phyloP scores from a whole-genome alignment of 2,329 filamentous ascomycete genomes.

The Juglanconis juglandina region DNA sequence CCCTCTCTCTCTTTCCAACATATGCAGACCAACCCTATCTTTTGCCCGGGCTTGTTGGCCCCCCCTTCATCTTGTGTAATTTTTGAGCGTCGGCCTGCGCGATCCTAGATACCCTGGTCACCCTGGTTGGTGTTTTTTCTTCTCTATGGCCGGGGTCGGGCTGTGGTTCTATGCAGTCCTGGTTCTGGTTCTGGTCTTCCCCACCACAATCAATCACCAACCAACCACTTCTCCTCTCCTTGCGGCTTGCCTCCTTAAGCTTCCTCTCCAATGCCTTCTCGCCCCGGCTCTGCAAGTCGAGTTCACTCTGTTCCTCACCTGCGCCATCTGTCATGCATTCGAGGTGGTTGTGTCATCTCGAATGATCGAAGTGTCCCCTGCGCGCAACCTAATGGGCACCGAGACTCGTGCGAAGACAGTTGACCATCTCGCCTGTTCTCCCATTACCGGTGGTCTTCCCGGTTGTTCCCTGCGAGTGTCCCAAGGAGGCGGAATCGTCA shows the following conservation, averaged over 20 bases:
- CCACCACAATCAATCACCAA: slow-evolving; percentile 3
- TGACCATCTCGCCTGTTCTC: not conserved
- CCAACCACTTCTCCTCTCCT: not conserved
- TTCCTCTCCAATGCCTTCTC: not conserved
- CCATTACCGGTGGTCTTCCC: not conserved
- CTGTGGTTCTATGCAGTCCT: not conserved
- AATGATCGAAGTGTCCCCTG: not conserved
- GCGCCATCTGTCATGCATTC: not conserved
- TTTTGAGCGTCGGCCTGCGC: not conserved
- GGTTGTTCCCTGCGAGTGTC: not conserved
- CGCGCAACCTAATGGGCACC: not conserved
- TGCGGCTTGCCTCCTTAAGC: not conserved
- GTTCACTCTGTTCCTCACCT: slow-evolving; percentile 1
- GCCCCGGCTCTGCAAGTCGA: not conserved
- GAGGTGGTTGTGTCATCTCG: not conserved
- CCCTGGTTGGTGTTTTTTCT: not conserved
- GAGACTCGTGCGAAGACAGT: not conserved
- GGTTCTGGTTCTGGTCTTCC: slow-evolving; percentile 4
- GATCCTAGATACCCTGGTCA: not conserved
- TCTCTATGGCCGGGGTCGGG: not conserved
- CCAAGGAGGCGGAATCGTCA: not conserved
- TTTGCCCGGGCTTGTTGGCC: not conserved
- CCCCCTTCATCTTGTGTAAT: not conserved
- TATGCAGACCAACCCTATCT: not conserved
- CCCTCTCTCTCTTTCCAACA: not conserved